Conservation (phyloP, 192 early-diverging fungal genomes). For the Linnemannia zychae region DNA sequence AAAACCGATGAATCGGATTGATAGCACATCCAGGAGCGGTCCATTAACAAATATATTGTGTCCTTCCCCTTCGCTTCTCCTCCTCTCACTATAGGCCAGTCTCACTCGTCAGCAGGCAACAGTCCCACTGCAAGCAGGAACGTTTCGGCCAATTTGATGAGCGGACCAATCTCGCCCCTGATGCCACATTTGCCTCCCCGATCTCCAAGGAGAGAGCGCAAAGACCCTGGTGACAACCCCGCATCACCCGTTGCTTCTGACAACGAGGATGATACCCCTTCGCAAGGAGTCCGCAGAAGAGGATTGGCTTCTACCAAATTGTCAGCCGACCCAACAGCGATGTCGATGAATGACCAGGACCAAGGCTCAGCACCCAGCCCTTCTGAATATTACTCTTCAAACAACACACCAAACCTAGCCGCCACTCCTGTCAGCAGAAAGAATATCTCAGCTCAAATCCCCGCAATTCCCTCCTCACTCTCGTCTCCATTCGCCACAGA, state of each 20-base stretch:
- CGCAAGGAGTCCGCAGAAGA: constrained; percentile 6
- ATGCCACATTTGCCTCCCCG: constrained; percentile 44
- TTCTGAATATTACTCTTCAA: not conserved
- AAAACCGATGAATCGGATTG: no score
- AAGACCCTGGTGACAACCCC: constrained; percentile 23
- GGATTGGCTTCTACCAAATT: not conserved
- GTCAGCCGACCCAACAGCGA: not conserved
- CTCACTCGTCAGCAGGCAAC: constrained; percentile 4
- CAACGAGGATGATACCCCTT: constrained; percentile 34
- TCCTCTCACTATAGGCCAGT: constrained; percentile 2
- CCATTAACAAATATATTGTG: not conserved
- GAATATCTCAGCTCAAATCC: constrained; percentile 42
- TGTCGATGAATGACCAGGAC: not conserved
- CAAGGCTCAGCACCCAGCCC: not conserved
- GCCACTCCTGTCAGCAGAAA: constrained; percentile 17
- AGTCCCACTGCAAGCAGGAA: constrained; percentile 26
- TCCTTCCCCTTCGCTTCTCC: not conserved
- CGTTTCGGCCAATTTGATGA: constrained; percentile 21
- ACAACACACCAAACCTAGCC: not conserved
- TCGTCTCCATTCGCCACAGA: not conserved
- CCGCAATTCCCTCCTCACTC: constrained; percentile 6
- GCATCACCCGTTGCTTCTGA: constrained; percentile 35
- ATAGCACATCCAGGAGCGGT: no score
- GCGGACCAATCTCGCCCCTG: constrained; percentile 8
- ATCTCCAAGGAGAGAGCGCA: constrained; percentile 49